Evolutionary conservation across 1,284 basidiomycete species (phyloP).

Genomic region (Malassezia psittaci): DNA sequence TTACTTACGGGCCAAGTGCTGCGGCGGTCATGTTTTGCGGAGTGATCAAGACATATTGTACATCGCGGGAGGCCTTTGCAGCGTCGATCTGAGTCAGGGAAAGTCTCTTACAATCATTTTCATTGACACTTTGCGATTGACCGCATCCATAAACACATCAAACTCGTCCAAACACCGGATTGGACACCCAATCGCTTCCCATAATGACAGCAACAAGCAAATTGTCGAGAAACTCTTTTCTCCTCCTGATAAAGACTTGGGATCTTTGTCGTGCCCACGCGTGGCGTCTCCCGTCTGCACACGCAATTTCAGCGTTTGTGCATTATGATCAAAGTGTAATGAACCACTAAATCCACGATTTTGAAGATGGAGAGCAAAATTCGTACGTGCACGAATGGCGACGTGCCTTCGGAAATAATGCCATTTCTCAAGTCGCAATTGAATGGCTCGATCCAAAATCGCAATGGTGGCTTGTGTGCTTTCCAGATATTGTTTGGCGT

Average conservation of each 20-base stretch:
- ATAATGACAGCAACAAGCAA: conserved; percentile 78
- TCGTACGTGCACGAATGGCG: conserved; percentile 68
- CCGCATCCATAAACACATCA: conserved; percentile 87
- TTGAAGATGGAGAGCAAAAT: conserved; percentile 70
- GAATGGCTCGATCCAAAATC: conserved; percentile 54
- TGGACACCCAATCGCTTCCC: conserved; percentile 89
- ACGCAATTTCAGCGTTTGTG: conserved; percentile 60
- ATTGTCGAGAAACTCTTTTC: conserved; percentile 97
- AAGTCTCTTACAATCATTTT: conserved; percentile 58
- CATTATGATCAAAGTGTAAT: conserved; percentile 64
- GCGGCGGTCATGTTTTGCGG: conserved; percentile 40
- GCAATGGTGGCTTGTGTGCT: conserved; percentile 51
- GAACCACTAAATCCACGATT: conserved; percentile 58
- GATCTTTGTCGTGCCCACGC: conserved; percentile 52
- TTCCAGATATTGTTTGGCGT: conserved; percentile 62
- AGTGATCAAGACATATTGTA: conserved; percentile 38
- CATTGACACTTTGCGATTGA: conserved; percentile 81
- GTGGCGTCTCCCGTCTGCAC: conserved; percentile 69
- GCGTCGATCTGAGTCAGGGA: conserved; percentile 13
- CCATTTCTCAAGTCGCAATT: conserved; percentile 65
- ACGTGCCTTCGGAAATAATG: conserved; percentile 74
- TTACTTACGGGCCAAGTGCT: conserved; percentile 6
- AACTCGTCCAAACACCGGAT: conserved; percentile 76
- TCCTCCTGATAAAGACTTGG: conserved; percentile 62
- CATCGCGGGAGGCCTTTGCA: conserved; percentile 11